Evolutionary conservation across 495 filamentous ascomycete genomes (phyloP).

Genomic region (Beverwykella pulmonaria): DNA sequence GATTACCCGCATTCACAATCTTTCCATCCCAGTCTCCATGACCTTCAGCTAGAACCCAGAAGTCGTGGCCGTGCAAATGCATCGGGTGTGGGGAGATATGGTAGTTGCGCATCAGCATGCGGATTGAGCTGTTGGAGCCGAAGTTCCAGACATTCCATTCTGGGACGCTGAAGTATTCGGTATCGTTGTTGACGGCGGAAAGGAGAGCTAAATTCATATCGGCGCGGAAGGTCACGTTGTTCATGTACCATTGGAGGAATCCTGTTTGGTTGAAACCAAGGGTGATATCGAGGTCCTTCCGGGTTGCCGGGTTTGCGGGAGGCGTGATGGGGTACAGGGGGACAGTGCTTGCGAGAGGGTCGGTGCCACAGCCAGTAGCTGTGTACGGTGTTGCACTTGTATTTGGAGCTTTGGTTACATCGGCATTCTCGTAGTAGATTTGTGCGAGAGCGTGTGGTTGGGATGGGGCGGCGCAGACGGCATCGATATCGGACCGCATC

Average conservation of each 20-base stretch:
- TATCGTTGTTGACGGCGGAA: background rate
- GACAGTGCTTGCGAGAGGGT: background rate
- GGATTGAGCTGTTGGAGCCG: conserved; percentile 37
- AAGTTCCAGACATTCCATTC: conserved; percentile 43
- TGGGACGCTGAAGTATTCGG: conserved; percentile 1
- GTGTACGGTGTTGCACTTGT: background rate
- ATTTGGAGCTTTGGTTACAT: background rate
- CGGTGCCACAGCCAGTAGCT: too few species aligned
- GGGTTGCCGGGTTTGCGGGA: background rate
- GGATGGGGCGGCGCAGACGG: background rate
- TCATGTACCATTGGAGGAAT: too few species aligned
- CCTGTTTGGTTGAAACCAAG: too few species aligned
- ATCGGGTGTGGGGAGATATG: conserved; percentile 22
- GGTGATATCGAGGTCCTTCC: too few species aligned
- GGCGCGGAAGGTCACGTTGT: too few species aligned
- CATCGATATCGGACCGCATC: conserved; percentile 44
- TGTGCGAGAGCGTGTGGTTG: conserved; percentile 1
- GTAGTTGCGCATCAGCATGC: conserved; percentile 41
- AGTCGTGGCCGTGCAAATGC: too few species aligned
- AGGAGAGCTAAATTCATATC: background rate
- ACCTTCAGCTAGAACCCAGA: conserved; percentile 22
- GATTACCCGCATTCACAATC: conserved; percentile 24
- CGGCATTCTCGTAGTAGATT: background rate
- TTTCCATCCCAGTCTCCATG: conserved; percentile 25
- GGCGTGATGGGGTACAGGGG: conserved; percentile 28